phyloP scores from a whole-genome alignment of 371 early-diverging fungal genomes.

The Lichtheimia corymbifera region DNA sequence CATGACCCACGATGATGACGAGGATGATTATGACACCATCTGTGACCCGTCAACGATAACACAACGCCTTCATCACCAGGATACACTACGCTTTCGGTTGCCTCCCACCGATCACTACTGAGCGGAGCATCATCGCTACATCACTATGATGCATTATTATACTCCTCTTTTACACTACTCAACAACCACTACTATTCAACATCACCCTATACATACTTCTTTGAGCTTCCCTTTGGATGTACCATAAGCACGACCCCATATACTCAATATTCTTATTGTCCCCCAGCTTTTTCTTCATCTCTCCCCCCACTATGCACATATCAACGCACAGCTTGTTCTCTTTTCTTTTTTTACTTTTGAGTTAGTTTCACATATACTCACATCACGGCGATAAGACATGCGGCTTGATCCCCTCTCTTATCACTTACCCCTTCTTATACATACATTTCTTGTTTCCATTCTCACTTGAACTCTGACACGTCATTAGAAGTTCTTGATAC shows the following conservation, averaged over 20 bases:
- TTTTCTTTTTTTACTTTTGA: background rate
- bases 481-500: slow-evolving; percentile 3
- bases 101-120: too few relatives aligned
- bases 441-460: slow-evolving; percentile 3
- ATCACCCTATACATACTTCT: slow-evolving; percentile 1
- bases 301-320: background rate
- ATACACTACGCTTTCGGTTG: too few relatives aligned
- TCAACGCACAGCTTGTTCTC: background rate
- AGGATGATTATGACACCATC: too few relatives aligned
- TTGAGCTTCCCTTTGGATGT: slow-evolving; percentile 3
- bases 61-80: too few relatives aligned
- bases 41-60: too few relatives aligned
- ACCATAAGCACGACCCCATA: background rate
- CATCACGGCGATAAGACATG: too few relatives aligned
- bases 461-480: background rate
- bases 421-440: background rate
- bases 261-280: too few relatives aligned
- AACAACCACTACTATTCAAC: background rate
- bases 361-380: too few relatives aligned
- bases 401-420: background rate
- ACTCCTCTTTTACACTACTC: background rate
- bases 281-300: background rate
- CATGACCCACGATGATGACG: too few relatives aligned
- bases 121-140: too few relatives aligned
- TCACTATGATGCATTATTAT: too few relatives aligned